Conservation (phyloP, 352 stramenopile genomes). For the Globisporangium rhizosaccharum region DNA sequence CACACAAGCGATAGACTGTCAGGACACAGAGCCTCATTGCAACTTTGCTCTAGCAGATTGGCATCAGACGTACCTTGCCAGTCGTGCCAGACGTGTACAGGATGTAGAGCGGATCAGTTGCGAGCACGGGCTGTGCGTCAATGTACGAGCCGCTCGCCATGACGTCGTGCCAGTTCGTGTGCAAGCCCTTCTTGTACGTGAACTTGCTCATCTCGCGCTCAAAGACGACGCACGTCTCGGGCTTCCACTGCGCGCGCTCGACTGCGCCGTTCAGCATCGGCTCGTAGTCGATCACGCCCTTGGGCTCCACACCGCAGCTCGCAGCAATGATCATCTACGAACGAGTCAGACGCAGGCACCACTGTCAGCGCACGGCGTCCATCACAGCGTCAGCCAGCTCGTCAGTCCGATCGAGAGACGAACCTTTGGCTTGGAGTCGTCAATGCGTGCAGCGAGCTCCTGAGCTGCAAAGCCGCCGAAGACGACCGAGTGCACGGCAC, state of each 20-base stretch:
- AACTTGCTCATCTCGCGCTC: conserved; percentile 39
- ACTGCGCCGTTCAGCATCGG: conserved; percentile 65
- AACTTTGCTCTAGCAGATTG: not conserved
- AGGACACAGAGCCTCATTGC: not conserved
- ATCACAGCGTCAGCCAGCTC: not conserved
- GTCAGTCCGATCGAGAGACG: not conserved
- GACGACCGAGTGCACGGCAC: conserved; percentile 91
- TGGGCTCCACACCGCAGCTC: conserved; percentile 55
- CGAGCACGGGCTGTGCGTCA: conserved; percentile 22
- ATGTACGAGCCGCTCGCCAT: conserved; percentile 15
- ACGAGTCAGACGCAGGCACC: not conserved
- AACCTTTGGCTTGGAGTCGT: conserved; percentile 74
- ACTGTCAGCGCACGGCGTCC: not conserved
- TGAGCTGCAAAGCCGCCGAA: conserved; percentile 87
- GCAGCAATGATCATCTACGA: conserved; percentile 50
- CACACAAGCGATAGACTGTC: not conserved
- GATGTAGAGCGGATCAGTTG: conserved; percentile 68
- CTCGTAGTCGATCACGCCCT: conserved; percentile 71
- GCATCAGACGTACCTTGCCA: conserved; percentile 22
- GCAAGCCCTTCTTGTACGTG: conserved; percentile 14
- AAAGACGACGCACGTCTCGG: conserved; percentile 49
- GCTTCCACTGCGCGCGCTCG: conserved; percentile 32
- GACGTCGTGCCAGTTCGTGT: conserved; percentile 31
- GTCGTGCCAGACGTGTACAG: conserved; percentile 79
- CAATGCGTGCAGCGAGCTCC: conserved; percentile 80